Evolutionary conservation across 805 yeast species (phyloP), one percentile per base, ranked within the genome.

Genomic region (Phaffomyces thermotolerans): DNA sequence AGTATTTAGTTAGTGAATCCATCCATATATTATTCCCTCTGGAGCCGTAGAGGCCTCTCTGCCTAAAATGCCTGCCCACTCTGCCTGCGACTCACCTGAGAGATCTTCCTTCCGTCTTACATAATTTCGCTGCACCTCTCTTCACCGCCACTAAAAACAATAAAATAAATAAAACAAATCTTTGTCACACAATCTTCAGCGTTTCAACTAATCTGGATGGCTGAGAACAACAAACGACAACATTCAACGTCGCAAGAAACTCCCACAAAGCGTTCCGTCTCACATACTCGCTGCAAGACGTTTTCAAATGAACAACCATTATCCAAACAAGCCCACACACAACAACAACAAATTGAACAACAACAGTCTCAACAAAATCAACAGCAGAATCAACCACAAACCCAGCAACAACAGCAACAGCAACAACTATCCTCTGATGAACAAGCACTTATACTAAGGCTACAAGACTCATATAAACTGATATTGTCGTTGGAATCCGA

Each of bases 391-490:
- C 14, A 37, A 39, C 18, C 14, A 23, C 15, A 40, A 36, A 6
- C 42, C 6, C 40, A 30, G n/a, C 34, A 18, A 15, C 40, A 29
- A 13, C 36, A 23, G 8, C 44, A 27, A 15, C 41, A 25, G 24
- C 48, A 44, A 14, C 37, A 32, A 18, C 52, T 65, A 20, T 58
- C 81, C 1, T 78, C 73, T 40, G 84, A 78, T 54, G 85, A 78
- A 58, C 84, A 76, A 52, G 77, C 76, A 40, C 64, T 84, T 38
- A 86, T 86, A 2, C 69, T 82, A 2, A 82, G 82, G 56, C 60
- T 84, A 23, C 87, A 84, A 59, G 89, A 83, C 56, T 81, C 88
- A 4, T 84, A 83, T 60, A 81, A 81, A 53, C 69, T 75, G 40
- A 84, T 83, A 34, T 79, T 83, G 37, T 76, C 76, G 49, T 72